Percentiles rank a stretch among this genome's conserved stretches.
Evolutionary conservation across 768 basidiomycete genomes (phyloP).

Genomic region (Leucogyrophana mollusca): DNA sequence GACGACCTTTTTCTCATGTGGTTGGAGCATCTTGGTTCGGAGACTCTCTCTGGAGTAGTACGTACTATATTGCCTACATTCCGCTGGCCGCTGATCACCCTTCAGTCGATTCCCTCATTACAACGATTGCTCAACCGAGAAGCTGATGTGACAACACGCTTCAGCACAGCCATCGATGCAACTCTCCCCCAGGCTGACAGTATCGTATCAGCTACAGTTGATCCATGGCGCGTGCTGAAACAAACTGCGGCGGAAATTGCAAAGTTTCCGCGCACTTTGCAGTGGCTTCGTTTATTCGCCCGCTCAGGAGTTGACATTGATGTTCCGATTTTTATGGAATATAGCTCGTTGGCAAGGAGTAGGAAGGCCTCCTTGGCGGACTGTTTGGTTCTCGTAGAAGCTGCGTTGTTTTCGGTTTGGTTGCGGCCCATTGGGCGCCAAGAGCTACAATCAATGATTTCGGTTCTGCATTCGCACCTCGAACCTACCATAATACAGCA

Average conservation of each 20-base stretch:
- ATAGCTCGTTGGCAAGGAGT: conserved; percentile 39
- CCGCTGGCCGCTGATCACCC: conserved; percentile 1
- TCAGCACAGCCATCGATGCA: conserved; percentile 35
- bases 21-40: conserved; percentile 46
- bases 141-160: conserved; percentile 39
- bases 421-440: conserved; percentile 57
- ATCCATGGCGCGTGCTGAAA: conserved; percentile 57
- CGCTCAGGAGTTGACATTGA: conserved; percentile 67
- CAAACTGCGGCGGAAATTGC: conserved; percentile 43
- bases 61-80: conserved; percentile 5
- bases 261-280: conserved; percentile 42
- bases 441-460: conserved; percentile 51
- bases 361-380: conserved; percentile 42
- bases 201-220: conserved; percentile 28
- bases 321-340: conserved; percentile 45
- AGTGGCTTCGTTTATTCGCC: conserved; percentile 62
- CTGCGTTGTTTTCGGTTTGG: conserved; percentile 59
- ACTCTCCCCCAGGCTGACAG: conserved; percentile 28
- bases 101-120: conserved; percentile 53
- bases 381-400: conserved; percentile 50
- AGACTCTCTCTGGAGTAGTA: conserved; percentile 40
- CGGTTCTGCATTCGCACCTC: conserved; percentile 47
- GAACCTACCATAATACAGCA: conserved; percentile 36
- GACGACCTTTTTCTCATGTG: conserved; percentile 60
- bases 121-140: conserved; percentile 58